Evolutionary conservation across 176 grass and related monocot genomes (phyloP).

Genomic region (Bromus sterilis): DNA sequence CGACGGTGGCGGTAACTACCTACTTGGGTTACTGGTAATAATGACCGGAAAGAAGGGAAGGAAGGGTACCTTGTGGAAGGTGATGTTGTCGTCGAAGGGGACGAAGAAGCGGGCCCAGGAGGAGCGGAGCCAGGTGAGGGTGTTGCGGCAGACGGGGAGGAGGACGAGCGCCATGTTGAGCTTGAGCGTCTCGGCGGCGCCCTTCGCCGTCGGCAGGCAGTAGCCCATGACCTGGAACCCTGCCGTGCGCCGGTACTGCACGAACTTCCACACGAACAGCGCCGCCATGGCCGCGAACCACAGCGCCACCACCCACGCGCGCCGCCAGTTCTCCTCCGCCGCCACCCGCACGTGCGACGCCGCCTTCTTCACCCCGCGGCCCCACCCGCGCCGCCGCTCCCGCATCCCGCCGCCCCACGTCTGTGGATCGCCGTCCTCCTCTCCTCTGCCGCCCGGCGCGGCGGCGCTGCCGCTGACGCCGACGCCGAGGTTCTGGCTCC

Average conservation of each 20-base stretch:
- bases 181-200: slow-evolving; percentile 95
- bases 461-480: not conserved
- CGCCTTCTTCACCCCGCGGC: slow-evolving; percentile 10
- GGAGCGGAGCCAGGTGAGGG: slow-evolving; percentile 97
- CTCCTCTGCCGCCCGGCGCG: not conserved
- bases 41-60: not conserved
- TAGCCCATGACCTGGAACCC: slow-evolving; percentile 88
- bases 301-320: slow-evolving; percentile 63
- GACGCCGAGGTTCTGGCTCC: slow-evolving; percentile 91
- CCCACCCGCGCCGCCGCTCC: not conserved
- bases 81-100: slow-evolving; percentile 98
- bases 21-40: not conserved
- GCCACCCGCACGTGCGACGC: slow-evolving; percentile 42
- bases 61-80: slow-evolving; percentile 83
- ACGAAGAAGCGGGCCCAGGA: slow-evolving; percentile 86
- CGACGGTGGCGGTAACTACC: not conserved
- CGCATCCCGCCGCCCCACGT: not conserved
- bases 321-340: slow-evolving; percentile 81
- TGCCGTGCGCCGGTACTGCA: slow-evolving; percentile 52
- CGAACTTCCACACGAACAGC: slow-evolving; percentile 91
- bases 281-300: slow-evolving; percentile 59
- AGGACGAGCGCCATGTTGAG: slow-evolving; percentile 98
- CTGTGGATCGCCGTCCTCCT: not conserved
- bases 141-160: slow-evolving; percentile 90
- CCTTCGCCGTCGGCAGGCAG: slow-evolving; percentile 85